A percentile compares a stretch with the other conserved stretches of the same genome.
Evolutionary conservation across 208 protist genomes (phyloP).

Genomic region (Porcisia hertigi): DNA sequence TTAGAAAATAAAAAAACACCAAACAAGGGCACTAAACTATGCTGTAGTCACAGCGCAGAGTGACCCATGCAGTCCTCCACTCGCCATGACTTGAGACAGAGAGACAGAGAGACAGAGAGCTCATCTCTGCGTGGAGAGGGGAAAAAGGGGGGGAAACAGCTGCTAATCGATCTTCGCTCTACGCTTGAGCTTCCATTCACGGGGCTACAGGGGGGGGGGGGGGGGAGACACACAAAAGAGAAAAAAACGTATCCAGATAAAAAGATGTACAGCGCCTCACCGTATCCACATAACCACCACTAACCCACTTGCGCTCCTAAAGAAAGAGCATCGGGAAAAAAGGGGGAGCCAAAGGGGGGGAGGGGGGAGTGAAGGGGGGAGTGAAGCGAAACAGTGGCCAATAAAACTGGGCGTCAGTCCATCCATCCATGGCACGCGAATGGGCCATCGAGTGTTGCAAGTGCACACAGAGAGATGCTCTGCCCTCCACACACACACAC

Average conservation of each 20-base stretch:
- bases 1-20: neutral
- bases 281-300: too few species aligned
- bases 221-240: neutral
- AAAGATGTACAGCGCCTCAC: constrained; percentile 2
- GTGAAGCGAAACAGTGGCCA: too few species aligned
- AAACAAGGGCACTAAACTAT: neutral
- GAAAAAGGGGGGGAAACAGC: too few species aligned
- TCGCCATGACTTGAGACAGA: neutral
- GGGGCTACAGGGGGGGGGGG: too few species aligned
- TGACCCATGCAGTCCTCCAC: neutral
- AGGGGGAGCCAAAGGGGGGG: neutral
- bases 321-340: neutral
- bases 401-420: too few species aligned
- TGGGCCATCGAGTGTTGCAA: too few species aligned
- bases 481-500: too few species aligned
- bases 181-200: neutral
- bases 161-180: neutral
- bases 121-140: too few species aligned
- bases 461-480: too few species aligned
- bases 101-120: neutral
- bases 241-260: neutral
- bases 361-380: neutral
- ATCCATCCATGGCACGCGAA: too few species aligned
- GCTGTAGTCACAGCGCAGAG: neutral
- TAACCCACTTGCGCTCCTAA: too few species aligned